These are phyloP conservation scores for Speleostelium caveatum DNA, from an alignment of 78 protist species.

Conservation along the genomic window DNA sequence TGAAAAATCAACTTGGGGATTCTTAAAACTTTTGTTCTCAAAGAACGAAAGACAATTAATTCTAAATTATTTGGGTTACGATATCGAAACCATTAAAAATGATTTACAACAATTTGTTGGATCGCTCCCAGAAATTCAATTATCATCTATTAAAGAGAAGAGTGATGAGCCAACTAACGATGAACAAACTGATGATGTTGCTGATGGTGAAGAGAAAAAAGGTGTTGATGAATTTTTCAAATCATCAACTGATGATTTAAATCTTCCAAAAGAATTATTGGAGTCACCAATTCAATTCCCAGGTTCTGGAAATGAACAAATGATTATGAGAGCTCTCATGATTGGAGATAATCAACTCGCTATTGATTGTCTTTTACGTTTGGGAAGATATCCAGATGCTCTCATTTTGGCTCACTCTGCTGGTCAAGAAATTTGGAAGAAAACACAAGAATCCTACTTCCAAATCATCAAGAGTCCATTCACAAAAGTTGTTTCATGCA, in stretches of 20 bases:
- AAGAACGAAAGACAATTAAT: conserved; percentile 43
- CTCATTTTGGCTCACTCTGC: conserved; percentile 83
- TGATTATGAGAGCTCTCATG: conserved; percentile 76
- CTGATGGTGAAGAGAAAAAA: not conserved
- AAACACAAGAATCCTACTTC: conserved; percentile 73
- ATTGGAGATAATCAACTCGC: conserved; percentile 82
- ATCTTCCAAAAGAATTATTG: not conserved
- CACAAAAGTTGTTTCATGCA: conserved; percentile 40
- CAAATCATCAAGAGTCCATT: conserved; percentile 40
- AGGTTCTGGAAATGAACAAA: conserved; percentile 57
- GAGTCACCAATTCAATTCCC: conserved; percentile 61
- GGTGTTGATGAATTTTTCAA: conserved; percentile 11
- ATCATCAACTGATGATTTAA: conserved; percentile 4
- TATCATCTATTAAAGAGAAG: not conserved
- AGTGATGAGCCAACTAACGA: not conserved
- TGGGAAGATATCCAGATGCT: conserved; percentile 87
- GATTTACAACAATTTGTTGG: conserved; percentile 40
- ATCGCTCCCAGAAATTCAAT: conserved; percentile 52
- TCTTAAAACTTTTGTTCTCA: conserved; percentile 61
- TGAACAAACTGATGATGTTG: not conserved
- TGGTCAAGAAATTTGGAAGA: conserved; percentile 58
- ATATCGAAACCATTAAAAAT: conserved; percentile 32
- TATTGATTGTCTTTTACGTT: conserved; percentile 79
- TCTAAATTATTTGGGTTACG: conserved; percentile 72
- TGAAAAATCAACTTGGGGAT: conserved; percentile 75